Evolutionary conservation across 2,329 filamentous ascomycete genomes (phyloP).

Genomic region (Penicillium sp.): DNA sequence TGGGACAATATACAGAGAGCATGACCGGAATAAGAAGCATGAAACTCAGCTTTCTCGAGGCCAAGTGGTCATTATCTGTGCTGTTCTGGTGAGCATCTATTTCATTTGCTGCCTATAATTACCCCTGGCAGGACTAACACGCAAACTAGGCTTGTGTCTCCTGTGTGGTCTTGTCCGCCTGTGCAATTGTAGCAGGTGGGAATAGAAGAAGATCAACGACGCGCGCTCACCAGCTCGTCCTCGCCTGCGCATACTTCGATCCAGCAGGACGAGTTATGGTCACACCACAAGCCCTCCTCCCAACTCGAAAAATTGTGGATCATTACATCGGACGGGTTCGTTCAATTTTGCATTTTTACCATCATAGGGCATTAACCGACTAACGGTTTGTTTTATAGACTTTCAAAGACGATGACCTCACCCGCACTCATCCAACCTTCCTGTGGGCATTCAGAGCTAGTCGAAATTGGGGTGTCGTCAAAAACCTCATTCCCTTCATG

Average conservation of each 20-base stretch:
- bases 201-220: conserved; percentile 59
- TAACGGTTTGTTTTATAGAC: conserved; percentile 36
- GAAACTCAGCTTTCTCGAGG: conserved; percentile 59
- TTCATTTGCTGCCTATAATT: conserved; percentile 6
- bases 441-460: conserved; percentile 86
- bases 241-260: conserved; percentile 51
- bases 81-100: conserved; percentile 62
- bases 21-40: conserved; percentile 47
- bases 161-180: conserved; percentile 62
- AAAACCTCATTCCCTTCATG: conserved; percentile 73
- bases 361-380: conserved; percentile 9
- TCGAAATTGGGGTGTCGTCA: conserved; percentile 73
- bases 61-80: conserved; percentile 73
- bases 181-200: conserved; percentile 59
- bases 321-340: conserved; percentile 70
- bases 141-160: conserved; percentile 64
- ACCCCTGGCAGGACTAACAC: no score
- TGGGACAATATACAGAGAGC: conserved; percentile 69
- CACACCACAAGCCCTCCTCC: conserved; percentile 48
- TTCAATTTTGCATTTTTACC: not conserved
- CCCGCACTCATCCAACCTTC: conserved; percentile 76
- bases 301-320: conserved; percentile 72
- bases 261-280: conserved; percentile 51
- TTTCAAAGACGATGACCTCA: conserved; percentile 74
- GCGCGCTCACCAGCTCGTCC: conserved; percentile 65